Base-by-base conservation (phyloP, 495 filamentous ascomycete species). In the Penicillium cataractarum region DNA sequence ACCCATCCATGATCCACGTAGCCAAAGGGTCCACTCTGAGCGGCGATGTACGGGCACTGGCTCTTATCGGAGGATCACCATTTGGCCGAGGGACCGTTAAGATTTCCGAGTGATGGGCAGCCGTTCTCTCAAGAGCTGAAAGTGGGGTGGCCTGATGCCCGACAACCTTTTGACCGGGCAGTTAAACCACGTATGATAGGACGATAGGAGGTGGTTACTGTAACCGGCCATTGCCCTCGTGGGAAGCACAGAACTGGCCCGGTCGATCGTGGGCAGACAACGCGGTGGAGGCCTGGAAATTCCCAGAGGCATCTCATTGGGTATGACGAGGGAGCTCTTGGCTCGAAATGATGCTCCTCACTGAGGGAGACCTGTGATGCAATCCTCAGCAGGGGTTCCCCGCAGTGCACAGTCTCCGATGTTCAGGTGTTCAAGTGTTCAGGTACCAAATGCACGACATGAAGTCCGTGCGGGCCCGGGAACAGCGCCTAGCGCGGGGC, bases 401-500 rank as follows among this genome's bases (percentile, higher is more conserved):
- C 55, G 61, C 55, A 63, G 15, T 7, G 12, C 44, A 35, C 39
- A 15, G 31, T 15, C 26, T n/a, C 1, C 9, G 6, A 37, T 55
- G 42, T 26, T 32, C 49, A 19, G 24, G 49, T 31, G 57, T 35
- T 21, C 51, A 29, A 48, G 54, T 15, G 37, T 31, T 60, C 65
- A 68, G 65, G 58, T 55, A 65, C 63, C 52, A 42, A 50, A 55
- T 39, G 15, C 44, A 58, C 40, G 40, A 21, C 55, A 58, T 58
- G 22, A 26, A 31, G 49, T 58, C 63, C 59, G 58, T 65, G 58
- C 48, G 33, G 24, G 6, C 21, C 51, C n/a, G 51, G 6, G 51
- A 54, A 10, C 46, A 44, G 58, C 58, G 58, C 58, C 58, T 60
- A 65, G 65, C 65, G 65, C 65, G 65, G 65, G 61, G 61, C 40